Conservation (phyloP, 352 stramenopile species). For the Globisporangium viniferum region DNA sequence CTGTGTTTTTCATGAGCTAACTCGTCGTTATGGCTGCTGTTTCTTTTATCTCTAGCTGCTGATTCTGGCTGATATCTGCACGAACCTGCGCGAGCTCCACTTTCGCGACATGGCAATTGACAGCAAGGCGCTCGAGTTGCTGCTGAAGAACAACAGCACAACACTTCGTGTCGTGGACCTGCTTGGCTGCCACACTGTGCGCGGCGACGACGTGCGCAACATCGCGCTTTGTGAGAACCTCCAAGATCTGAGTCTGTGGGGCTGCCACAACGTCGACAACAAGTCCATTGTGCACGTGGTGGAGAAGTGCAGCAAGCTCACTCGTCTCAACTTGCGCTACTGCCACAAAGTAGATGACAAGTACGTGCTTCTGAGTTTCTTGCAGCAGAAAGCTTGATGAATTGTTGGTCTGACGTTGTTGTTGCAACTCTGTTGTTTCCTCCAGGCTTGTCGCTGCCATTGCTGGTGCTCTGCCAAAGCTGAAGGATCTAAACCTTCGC, state of each 20-base stretch:
- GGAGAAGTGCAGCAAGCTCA: constrained; percentile 39
- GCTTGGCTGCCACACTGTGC: constrained; percentile 74
- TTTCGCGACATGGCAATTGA: constrained; percentile 75
- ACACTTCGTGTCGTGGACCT: constrained; percentile 69
- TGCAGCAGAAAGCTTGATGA: not conserved
- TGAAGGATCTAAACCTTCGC: constrained; percentile 74
- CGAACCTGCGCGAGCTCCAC: constrained; percentile 50
- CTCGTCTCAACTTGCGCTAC: constrained; percentile 73
- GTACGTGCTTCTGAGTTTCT: constrained; percentile 2
- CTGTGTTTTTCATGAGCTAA: not conserved
- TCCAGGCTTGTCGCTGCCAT: constrained; percentile 49
- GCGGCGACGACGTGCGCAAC: constrained; percentile 39
- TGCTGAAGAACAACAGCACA: constrained; percentile 41
- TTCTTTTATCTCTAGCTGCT: constrained; percentile 17
- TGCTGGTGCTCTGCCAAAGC: constrained; percentile 32
- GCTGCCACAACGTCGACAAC: constrained; percentile 82
- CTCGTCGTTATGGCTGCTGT: not conserved
- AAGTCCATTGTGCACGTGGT: constrained; percentile 50
- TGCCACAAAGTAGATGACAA: constrained; percentile 84
- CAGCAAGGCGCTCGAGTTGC: constrained; percentile 34
- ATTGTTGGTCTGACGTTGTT: not conserved
- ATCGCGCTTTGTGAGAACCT: constrained; percentile 47
- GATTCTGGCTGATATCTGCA: constrained; percentile 41
- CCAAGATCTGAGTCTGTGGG: constrained; percentile 60
- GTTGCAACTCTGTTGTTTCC: not conserved